These are phyloP conservation scores for Lecanosticta acicola DNA, from an alignment of 2,329 filamentous ascomycete species.

Conservation along the genomic window DNA sequence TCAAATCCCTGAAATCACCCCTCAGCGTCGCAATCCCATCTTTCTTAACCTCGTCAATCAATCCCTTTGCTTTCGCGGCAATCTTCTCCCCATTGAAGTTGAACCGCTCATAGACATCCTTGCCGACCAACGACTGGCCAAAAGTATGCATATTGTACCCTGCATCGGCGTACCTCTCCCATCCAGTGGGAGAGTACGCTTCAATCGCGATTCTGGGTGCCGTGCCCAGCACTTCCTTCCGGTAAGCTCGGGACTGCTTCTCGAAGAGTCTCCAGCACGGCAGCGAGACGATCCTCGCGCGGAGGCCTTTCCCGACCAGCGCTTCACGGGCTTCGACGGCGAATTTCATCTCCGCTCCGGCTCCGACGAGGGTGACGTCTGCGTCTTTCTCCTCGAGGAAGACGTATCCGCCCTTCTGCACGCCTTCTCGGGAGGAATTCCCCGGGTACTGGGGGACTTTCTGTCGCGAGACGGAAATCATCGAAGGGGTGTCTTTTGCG, in stretches of 20 bases:
- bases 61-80: constrained; percentile 37
- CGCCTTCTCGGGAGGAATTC: constrained; percentile 35
- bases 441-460: constrained; percentile 36
- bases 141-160: constrained; percentile 51
- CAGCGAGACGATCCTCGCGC: constrained; percentile 46
- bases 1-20: constrained; percentile 31
- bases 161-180: constrained; percentile 57
- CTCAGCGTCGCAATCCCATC: constrained; percentile 31
- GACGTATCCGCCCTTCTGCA: constrained; percentile 40
- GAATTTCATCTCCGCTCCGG: constrained; percentile 48
- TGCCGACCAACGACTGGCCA: constrained; percentile 52
- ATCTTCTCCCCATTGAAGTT: constrained; percentile 47
- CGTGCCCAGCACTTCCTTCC: constrained; percentile 41
- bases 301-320: constrained; percentile 34
- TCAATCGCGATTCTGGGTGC: constrained; percentile 51
- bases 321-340: constrained; percentile 40
- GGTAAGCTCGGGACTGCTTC: constrained; percentile 42
- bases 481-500: constrained; percentile 37
- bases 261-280: constrained; percentile 49
- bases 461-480: constrained; percentile 43
- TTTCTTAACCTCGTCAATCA: constrained; percentile 34
- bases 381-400: constrained; percentile 36
- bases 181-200: constrained; percentile 53
- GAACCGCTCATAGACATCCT: constrained; percentile 52
- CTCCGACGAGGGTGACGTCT: constrained; percentile 45